phyloP scores from a whole-genome alignment of 306 rosid genomes.

The Acacia confusa region DNA sequence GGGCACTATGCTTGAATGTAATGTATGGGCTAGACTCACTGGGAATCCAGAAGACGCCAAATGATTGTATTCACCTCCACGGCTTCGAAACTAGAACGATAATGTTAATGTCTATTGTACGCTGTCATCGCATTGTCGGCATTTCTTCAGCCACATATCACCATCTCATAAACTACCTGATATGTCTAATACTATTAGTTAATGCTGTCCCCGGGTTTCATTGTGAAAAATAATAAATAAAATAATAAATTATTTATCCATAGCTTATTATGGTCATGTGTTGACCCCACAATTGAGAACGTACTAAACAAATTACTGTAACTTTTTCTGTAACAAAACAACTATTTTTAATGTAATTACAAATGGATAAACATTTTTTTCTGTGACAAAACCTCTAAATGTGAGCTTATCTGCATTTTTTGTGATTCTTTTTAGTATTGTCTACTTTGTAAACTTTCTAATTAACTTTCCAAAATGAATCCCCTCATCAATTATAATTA shows the following conservation, averaged over 20 bases:
- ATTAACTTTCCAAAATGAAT: too few relatives aligned
- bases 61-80: background rate
- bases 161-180: background rate
- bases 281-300: background rate
- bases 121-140: background rate
- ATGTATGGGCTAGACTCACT: too few relatives aligned
- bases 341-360: background rate
- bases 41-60: background rate
- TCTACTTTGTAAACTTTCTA: background rate
- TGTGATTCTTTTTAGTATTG: background rate
- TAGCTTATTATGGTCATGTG: background rate
- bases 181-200: too few relatives aligned
- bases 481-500: background rate
- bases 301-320: background rate
- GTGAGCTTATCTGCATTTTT: too few relatives aligned
- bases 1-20: background rate
- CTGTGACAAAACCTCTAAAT: too few relatives aligned
- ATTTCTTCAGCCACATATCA: background rate
- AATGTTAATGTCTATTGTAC: background rate
- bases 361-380: background rate
- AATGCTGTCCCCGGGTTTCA: background rate
- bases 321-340: background rate
- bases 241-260: too few relatives aligned
- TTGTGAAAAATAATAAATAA: background rate
- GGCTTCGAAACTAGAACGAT: background rate